Percentiles rank a stretch among this genome's conserved stretches.
phyloP scores from a whole-genome alignment of 2,329 filamentous ascomycete species.

The Epichloe coenophiala region DNA sequence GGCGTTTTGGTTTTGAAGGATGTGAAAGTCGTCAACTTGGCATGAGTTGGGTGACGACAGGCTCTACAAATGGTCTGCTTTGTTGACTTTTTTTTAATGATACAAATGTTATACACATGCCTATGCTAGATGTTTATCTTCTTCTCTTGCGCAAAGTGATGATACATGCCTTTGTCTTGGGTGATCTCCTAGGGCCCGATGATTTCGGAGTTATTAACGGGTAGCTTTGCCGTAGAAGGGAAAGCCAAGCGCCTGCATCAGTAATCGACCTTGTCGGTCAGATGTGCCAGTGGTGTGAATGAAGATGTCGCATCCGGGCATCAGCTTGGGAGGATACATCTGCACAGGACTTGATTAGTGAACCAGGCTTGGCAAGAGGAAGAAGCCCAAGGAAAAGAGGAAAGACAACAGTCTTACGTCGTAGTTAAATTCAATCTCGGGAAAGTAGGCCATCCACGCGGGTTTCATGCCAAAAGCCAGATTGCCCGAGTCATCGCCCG shows the following conservation, averaged over 20 bases:
- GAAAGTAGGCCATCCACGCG: constrained; percentile 70
- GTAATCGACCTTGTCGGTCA: constrained; percentile 69
- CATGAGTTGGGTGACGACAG: background rate
- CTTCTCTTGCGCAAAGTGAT: background rate
- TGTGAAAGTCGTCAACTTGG: background rate
- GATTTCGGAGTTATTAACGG: constrained; percentile 12
- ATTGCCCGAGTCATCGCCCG: constrained; percentile 82
- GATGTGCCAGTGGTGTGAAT: constrained; percentile 75
- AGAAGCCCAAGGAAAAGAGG: constrained; percentile 10
- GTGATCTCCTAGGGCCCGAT: too few species aligned
- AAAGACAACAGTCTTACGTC: constrained; percentile 46
- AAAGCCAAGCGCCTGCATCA: constrained; percentile 35
- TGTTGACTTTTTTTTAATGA: constrained; percentile 11
- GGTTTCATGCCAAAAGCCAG: constrained; percentile 67
- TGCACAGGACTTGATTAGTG: constrained; percentile 12
- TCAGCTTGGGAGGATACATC: constrained; percentile 55
- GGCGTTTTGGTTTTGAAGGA: constrained; percentile 6
- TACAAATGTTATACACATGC: constrained; percentile 23
- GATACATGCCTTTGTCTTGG: background rate
- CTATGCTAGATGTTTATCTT: background rate
- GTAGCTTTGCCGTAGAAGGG: constrained; percentile 69
- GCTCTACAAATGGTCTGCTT: background rate
- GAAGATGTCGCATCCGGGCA: constrained; percentile 73
- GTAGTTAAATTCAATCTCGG: constrained; percentile 90
- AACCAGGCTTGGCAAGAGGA: background rate